Evolutionary conservation across 2,329 filamentous ascomycete species (phyloP).

Genomic region (Fusarium globosum): DNA sequence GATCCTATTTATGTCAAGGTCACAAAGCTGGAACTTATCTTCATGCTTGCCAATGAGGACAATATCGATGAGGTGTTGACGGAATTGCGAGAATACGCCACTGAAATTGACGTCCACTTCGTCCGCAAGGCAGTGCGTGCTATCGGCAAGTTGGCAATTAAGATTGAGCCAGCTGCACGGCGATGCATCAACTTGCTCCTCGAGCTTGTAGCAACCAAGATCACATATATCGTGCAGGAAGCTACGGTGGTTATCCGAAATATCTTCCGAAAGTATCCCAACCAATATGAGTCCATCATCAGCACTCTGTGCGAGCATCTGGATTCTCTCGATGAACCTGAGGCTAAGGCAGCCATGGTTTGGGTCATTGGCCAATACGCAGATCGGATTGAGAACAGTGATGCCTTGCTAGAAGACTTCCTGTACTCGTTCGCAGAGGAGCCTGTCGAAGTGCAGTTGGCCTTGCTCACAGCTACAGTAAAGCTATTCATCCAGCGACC

Average conservation of each 20-base stretch:
- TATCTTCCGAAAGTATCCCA: conserved; percentile 99
- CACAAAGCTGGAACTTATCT: conserved; percentile 97
- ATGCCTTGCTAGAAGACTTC: conserved; percentile 93
- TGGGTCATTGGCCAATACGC: conserved; percentile 99
- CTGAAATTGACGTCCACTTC: conserved; percentile 98
- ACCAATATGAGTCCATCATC: conserved; percentile 98
- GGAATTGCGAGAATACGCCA: conserved; percentile 95
- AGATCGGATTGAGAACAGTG: conserved; percentile 96
- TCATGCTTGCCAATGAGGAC: conserved; percentile 95
- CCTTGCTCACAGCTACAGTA: conserved; percentile 93
- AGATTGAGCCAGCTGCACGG: conserved; percentile 93
- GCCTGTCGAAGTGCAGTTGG: conserved; percentile 93
- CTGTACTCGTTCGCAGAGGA: conserved; percentile 94
- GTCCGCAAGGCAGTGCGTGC: conserved; percentile 97
- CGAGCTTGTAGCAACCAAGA: conserved; percentile 95
- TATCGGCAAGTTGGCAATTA: conserved; percentile 98
- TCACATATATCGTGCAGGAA: conserved; percentile 98
- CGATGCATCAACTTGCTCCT: conserved; percentile 93
- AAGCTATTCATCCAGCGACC: conserved; percentile 98
- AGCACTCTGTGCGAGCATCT: conserved; percentile 94
- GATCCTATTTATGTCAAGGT: conserved; percentile 99
- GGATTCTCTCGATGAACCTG: conserved; percentile 95
- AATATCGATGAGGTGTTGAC: conserved; percentile 97
- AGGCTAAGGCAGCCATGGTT: conserved; percentile 98
- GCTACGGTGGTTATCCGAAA: conserved; percentile 98